Conservation (phyloP, 2,329 filamentous ascomycete genomes). For the Lasiodiplodia sp. region DNA sequence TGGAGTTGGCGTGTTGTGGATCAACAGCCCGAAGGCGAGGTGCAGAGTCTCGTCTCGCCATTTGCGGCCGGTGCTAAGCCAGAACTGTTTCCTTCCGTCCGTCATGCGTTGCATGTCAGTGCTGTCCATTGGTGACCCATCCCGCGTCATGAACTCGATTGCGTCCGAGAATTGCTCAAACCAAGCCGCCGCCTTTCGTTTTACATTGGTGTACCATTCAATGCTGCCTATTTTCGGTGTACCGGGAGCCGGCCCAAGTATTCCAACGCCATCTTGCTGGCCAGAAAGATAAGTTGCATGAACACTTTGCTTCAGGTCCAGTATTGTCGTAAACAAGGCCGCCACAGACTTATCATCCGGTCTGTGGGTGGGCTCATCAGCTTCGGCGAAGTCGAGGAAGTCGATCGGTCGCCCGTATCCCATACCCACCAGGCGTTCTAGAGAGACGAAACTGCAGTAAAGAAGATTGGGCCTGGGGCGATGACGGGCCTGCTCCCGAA, state of each 20-base stretch:
- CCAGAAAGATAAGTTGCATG: slow-evolving; percentile 20
- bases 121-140: not conserved
- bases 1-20: slow-evolving; percentile 2
- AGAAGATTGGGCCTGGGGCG: slow-evolving; percentile 21
- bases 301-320: slow-evolving; percentile 13
- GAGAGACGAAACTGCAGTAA: slow-evolving; percentile 23
- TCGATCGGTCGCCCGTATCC: slow-evolving; percentile 27
- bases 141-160: slow-evolving; percentile 5
- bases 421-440: slow-evolving; percentile 26
- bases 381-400: slow-evolving; percentile 28
- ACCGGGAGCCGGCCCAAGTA: not conserved
- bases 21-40: slow-evolving; percentile 22
- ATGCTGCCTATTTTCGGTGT: slow-evolving; percentile 7
- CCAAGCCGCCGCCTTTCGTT: slow-evolving; percentile 11
- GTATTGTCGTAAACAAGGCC: slow-evolving; percentile 9
- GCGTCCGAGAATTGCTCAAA: slow-evolving; percentile 15
- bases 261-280: slow-evolving; percentile 13
- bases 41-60: slow-evolving; percentile 29
- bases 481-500: slow-evolving; percentile 14
- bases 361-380: slow-evolving; percentile 16
- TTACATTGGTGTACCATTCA: slow-evolving; percentile 27
- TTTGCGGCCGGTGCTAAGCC: slow-evolving; percentile 21
- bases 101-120: not conserved
- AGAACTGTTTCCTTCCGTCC: slow-evolving; percentile 7
- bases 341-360: slow-evolving; percentile 14